Base-by-base conservation (phyloP, 2,329 filamentous ascomycete species). In the Cercospora zeina region DNA sequence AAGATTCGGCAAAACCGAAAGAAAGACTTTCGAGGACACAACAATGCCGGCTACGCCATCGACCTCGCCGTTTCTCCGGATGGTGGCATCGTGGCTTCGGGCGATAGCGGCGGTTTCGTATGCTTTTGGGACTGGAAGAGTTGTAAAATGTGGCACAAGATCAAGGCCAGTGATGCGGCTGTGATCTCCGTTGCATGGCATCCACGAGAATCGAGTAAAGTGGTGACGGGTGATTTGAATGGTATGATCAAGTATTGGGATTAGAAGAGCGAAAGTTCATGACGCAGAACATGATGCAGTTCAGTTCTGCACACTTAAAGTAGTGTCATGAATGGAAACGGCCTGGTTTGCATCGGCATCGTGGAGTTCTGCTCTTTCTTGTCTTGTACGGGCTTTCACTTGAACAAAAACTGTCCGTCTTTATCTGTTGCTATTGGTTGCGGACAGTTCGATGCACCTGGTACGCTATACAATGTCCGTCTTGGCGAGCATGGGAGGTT, bases 91-190 rank as follows among this genome's bases (percentile, higher is more conserved):
- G 81, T 99, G 59, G 89, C 87, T 19, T 90, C 86, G 16, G 95
- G 95, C 65, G 95, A 99, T 76, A 90, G 87, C 56, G 91, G 86
- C 14, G 95, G 96, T 36, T 97, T 86, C 72, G 87, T 96, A 53
- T 96, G 90, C 77, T 97, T 97, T 79, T 99, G 93, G 91, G 95
- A 97, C 77, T 99, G 93, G 91, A 99, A 99, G 85, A 97, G 92
- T 39, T 96, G 93, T 77, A 97, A 97, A 80, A 93, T 99, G 92
- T 96, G 91, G 78, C 91, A 96, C 79, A 97, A 97, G 83, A 86
- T 99, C 67, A 86, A 89, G 77, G 93, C 91, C 24, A 87, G 90
- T 62, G 92, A 91, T 59, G 85, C 89, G 58, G 87, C 93, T 4
- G 83, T 97, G 59, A 91, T 91, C n/a, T 90, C 89, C 68, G 85